Percentiles rank a stretch among this genome's conserved stretches.
phyloP scores from a whole-genome alignment of 2,329 filamentous ascomycete genomes.

The Teratosphaeria nubilosa region DNA sequence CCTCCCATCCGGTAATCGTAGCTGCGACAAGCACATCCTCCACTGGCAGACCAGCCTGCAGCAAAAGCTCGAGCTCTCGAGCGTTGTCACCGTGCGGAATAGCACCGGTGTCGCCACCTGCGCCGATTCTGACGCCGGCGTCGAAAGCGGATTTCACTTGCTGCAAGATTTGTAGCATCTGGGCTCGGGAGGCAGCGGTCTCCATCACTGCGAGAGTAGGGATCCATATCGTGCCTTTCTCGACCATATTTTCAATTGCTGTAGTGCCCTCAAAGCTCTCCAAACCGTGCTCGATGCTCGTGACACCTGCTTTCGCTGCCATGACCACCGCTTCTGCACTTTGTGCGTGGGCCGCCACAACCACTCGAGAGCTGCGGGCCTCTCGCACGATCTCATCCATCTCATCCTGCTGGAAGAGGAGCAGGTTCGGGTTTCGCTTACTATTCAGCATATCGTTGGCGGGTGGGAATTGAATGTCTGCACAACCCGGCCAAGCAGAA shows the following conservation, averaged over 20 bases:
- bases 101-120: conserved; percentile 46
- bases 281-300: conserved; percentile 24
- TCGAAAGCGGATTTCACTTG: conserved; percentile 38
- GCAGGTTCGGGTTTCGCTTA: conserved; percentile 17
- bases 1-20: conserved; percentile 46
- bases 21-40: conserved; percentile 41
- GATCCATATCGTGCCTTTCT: conserved; percentile 40
- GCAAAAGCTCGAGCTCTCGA: conserved; percentile 46
- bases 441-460: conserved; percentile 6
- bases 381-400: conserved; percentile 24
- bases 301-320: conserved; percentile 23
- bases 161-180: conserved; percentile 14
- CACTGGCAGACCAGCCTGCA: conserved; percentile 41
- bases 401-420: conserved; percentile 18
- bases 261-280: conserved; percentile 26
- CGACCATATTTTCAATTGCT: conserved; percentile 35
- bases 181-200: conserved; percentile 16
- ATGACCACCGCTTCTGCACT: conserved; percentile 21
- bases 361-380: conserved; percentile 15
- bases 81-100: conserved; percentile 45
- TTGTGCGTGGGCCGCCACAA: conserved; percentile 22
- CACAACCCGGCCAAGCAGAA: conserved; percentile 17
- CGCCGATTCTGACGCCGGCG: conserved; percentile 40
- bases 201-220: conserved; percentile 44
- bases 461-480: conserved; percentile 15